phyloP scores from a whole-genome alignment of 768 basidiomycete species.

The Leccinum longicurvipes region DNA sequence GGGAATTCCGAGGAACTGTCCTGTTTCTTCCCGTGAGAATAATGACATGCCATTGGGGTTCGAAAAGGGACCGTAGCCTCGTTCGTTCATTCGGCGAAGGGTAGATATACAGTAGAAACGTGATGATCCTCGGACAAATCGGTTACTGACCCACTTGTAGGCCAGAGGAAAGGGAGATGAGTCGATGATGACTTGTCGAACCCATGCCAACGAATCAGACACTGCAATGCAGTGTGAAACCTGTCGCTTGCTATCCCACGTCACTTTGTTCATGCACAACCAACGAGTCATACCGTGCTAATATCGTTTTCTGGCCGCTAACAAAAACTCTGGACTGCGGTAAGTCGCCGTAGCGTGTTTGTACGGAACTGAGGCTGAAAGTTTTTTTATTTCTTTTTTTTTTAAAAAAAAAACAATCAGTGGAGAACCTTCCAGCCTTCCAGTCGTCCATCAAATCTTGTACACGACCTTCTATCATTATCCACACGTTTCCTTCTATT shows the following conservation, averaged over 20 bases:
- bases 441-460: conserved; percentile 4
- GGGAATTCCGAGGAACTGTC: not conserved
- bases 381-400: not conserved
- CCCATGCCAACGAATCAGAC: not conserved
- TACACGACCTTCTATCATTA: conserved; percentile 15
- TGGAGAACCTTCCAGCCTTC: conserved; percentile 1
- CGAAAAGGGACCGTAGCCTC: not conserved
- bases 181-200: not conserved
- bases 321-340: conserved; percentile 7
- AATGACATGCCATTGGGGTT: not conserved
- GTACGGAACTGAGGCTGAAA: not conserved
- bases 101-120: not conserved
- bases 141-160: not conserved
- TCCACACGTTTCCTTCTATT: conserved; percentile 7
- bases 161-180: not conserved
- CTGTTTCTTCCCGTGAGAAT: not conserved
- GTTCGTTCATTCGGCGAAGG: not conserved
- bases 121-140: not conserved
- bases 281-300: conserved; percentile 4
- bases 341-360: conserved; percentile 9
- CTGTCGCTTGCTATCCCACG: conserved; percentile 14
- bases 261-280: conserved; percentile 20
- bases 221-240: not conserved
- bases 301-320: not conserved
- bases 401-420: not conserved